These are phyloP conservation scores for Pseudocercospora cruenta DNA, from an alignment of 2,329 filamentous ascomycete genomes.

Conservation along the genomic window DNA sequence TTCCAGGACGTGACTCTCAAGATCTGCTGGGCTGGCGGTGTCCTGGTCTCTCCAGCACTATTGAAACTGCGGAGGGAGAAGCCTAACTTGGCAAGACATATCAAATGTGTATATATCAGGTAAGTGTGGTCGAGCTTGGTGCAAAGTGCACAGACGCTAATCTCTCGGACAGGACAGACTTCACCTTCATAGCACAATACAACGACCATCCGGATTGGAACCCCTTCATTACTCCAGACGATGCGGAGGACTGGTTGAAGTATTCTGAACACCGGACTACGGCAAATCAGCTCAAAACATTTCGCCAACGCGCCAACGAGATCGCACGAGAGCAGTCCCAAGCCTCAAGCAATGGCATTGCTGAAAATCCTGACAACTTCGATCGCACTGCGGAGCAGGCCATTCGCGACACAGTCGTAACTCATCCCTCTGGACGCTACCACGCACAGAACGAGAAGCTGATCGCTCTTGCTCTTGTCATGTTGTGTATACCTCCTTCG, in stretches of 20 bases:
- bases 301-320: background rate
- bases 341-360: no score
- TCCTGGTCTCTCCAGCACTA: slow-evolving; percentile 20
- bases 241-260: background rate
- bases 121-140: background rate
- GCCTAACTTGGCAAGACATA: slow-evolving; percentile 26
- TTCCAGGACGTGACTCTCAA: slow-evolving; percentile 28
- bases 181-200: background rate
- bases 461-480: slow-evolving; percentile 10
- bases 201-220: background rate
- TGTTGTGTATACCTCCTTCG: slow-evolving; percentile 18
- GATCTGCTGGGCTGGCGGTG: slow-evolving; percentile 25
- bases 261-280: background rate
- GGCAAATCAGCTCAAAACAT: background rate
- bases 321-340: background rate
- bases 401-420: background rate
- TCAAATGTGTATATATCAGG: slow-evolving; percentile 26
- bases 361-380: background rate
- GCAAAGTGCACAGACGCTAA: background rate
- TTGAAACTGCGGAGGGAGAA: slow-evolving; percentile 17
- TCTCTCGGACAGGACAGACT: background rate
- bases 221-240: background rate
- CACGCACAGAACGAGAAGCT: background rate
- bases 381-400: background rate
- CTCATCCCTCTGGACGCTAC: background rate